Evolutionary conservation across 176 grass and related monocot species (phyloP), one percentile per base, ranked within the genome.

Genomic region (Urochloa ruziziensis): DNA sequence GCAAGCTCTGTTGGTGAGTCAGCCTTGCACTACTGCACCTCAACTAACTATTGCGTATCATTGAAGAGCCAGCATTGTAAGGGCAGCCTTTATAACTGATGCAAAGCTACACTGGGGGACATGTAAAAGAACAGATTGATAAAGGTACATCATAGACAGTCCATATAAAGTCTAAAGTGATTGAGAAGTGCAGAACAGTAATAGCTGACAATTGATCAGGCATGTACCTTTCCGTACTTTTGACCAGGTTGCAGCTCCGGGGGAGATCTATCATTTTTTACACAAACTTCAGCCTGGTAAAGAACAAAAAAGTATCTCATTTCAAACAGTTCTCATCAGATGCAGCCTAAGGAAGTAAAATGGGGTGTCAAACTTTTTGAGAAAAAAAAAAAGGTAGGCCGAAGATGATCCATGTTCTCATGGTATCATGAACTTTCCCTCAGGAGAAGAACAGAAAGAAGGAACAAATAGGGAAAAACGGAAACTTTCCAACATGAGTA

Each of bases 191-290:
- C 13, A 28, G 53, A 57, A 52, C 57, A 54, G 61, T 42, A 53
- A 57, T 79, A 49, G 18, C 33, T 28, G 36, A 33, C 18, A 58
- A 9, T 13, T 43, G 62, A 39, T 81, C 27, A 67, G 29, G 25
- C 29, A 80, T 36, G 36, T 68, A 98, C 96, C 85, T 95, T 95
- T 91, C 96, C 93, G 75, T 95, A 94, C 66, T 98, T 95, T 77
- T 98, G 93, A 90, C 93, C 95, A 89, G 96, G 93, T 91, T 92
- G 93, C 54, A 98, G 83, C 28, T 98, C 89, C 44, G 94, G 75
- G 74, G 91, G 75, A 78, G 91, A 94, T 70, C 89, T 89, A 89
- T 94, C 96, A n/a, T n/a, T 78, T 95, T 85, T 27, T 95, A 83
- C 93, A 80, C 91, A 87, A 81, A 98, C 91, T 91, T 98, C 93